Evolutionary conservation across 345 rosid species (phyloP).

Genomic region (Dipteronia dyeriana): DNA sequence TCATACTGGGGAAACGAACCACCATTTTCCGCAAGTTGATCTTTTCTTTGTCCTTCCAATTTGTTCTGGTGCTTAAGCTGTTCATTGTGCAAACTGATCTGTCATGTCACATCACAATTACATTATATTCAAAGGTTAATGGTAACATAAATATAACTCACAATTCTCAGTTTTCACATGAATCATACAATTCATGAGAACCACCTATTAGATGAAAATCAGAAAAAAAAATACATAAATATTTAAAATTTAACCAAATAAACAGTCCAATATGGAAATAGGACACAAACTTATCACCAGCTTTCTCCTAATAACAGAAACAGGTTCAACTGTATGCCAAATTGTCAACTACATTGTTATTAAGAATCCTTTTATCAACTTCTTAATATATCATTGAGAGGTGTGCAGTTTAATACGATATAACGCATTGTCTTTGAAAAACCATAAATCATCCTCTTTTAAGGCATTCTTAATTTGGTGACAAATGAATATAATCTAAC

Average conservation of each 20-base stretch:
- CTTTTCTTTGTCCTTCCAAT: slow-evolving; percentile 46
- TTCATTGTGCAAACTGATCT: slow-evolving; percentile 47
- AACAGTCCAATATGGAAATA: not conserved
- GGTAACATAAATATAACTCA: not conserved
- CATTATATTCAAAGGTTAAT: not conserved
- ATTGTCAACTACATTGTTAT: not conserved
- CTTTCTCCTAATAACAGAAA: not conserved
- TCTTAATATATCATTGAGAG: not conserved
- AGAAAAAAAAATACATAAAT: not conserved
- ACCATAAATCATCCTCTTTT: not conserved
- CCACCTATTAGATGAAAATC: not conserved
- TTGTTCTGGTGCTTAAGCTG: slow-evolving; percentile 43
- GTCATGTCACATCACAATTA: slow-evolving; percentile 26
- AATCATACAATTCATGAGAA: not conserved
- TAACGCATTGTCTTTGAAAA: not conserved
- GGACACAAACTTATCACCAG: not conserved
- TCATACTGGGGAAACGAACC: slow-evolving; percentile 37
- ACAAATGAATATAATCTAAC: not conserved
- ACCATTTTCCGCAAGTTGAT: slow-evolving; percentile 40
- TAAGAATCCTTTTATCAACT: not conserved
- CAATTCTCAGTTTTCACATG: not conserved
- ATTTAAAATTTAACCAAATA: not conserved
- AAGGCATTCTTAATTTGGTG: not conserved
- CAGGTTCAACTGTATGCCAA: not conserved
- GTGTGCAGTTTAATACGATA: not conserved